Base-by-base conservation (phyloP, 768 basidiomycete species). In the Botryobasidium botryosum region DNA sequence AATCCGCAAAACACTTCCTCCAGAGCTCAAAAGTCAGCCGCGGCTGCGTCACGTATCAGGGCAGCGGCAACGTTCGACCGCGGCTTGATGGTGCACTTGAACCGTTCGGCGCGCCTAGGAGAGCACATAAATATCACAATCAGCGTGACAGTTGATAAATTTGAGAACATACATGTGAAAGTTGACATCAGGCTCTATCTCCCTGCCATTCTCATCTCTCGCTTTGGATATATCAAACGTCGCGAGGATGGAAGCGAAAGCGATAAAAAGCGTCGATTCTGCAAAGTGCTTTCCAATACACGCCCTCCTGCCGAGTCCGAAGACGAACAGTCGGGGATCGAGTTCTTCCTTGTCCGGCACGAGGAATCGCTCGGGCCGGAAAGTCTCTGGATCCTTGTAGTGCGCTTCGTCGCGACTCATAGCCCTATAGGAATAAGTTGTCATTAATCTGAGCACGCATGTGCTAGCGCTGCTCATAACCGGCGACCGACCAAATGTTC, bases 331-430 rank as follows among this genome's bases (percentile, higher is more conserved):
- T 7, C 15, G 23, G 12, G 40, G 40, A 28, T 42, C 40, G 13
- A 39, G 37, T 1, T 10, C n/a, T n/a, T n/a, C n/a, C n/a, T n/a
- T 31, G 37, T 12, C 23, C 28, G 21, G 12, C 25, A 13, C 40
- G 13, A 26, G 24, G 12, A 31, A 49, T 4, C 49, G 49, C 21
- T 48, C 47, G 17, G 49, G 49, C 23, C 29, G 24, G 24, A 50
- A 50, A 5, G 28, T 18, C 15, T 27, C 27, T 6, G 49, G 49
- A 28, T n/a, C 6, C n/a, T 12, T 6, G 27, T 35, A 47, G 6
- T 24, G 8, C 6, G 18, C 29, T 20, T 20, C 17, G 27, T 48
- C 45, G 20, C 38, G 46, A 8, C 27, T 20, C 18, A 49, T 31
- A 17, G n/a, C 44, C 47, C 47, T 45, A 18, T 40, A 10, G 32